Evolutionary conservation across 2,329 filamentous ascomycete genomes (phyloP).

Genomic region (Pseudogymnoascus sp.): DNA sequence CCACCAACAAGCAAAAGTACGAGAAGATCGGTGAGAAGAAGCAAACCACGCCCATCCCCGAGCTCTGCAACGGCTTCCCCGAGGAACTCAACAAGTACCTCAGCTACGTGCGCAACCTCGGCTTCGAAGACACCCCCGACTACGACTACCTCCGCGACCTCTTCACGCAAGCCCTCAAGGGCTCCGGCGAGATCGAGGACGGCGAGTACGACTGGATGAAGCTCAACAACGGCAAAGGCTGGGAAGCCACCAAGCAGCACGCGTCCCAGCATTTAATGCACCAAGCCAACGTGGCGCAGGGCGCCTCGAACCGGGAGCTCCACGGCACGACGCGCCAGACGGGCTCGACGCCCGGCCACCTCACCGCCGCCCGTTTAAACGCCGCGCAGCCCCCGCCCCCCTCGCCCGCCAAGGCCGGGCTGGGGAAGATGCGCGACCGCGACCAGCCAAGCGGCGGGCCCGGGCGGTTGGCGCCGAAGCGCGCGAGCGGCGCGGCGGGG

Average conservation of each 20-base stretch:
- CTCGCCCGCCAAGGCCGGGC: slow-evolving; percentile 70
- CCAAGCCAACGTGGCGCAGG: slow-evolving; percentile 68
- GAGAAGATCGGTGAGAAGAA: slow-evolving; percentile 99
- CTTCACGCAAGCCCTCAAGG: slow-evolving; percentile 93
- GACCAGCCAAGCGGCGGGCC: slow-evolving; percentile 63
- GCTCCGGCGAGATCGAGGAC: slow-evolving; percentile 88
- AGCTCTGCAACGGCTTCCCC: slow-evolving; percentile 91
- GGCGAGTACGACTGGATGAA: slow-evolving; percentile 99
- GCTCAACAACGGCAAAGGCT: slow-evolving; percentile 82
- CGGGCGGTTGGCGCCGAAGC: slow-evolving; percentile 61
- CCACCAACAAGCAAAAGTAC: slow-evolving; percentile 91
- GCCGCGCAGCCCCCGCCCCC: slow-evolving; percentile 83
- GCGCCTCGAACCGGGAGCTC: slow-evolving; percentile 76
- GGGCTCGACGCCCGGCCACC: slow-evolving; percentile 47
- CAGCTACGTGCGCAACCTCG: slow-evolving; percentile 92
- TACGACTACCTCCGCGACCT: slow-evolving; percentile 96
- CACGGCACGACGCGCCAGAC: slow-evolving; percentile 62
- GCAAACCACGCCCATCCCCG: slow-evolving; percentile 94
- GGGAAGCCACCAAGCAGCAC: slow-evolving; percentile 71
- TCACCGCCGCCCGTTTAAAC: slow-evolving; percentile 86
- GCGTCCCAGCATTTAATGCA: slow-evolving; percentile 64
- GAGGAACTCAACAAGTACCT: slow-evolving; percentile 98
- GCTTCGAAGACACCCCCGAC: slow-evolving; percentile 96
- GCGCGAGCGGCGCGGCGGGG: slow-evolving; percentile 63
- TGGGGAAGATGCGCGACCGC: slow-evolving; percentile 63